A percentile compares a stretch with the other conserved stretches of the same genome.
Evolutionary conservation across 2,329 filamentous ascomycete species (phyloP).

Genomic region (Proliferodiscus dingleyae): DNA sequence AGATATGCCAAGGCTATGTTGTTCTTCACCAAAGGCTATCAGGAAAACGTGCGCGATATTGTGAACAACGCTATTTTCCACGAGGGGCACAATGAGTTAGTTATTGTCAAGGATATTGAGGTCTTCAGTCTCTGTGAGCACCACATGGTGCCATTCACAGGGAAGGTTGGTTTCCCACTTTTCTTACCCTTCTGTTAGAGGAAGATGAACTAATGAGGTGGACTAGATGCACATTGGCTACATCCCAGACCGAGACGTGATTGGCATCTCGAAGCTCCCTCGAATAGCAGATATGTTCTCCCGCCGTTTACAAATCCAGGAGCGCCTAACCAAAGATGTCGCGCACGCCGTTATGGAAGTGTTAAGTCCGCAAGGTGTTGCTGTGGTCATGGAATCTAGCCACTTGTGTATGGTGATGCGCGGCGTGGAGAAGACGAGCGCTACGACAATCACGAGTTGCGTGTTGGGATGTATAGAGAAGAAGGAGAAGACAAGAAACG

Average conservation of each 20-base stretch:
- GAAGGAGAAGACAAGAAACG: constrained; percentile 88
- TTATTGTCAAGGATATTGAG: constrained; percentile 97
- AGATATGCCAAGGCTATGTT: constrained; percentile 94
- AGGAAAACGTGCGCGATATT: constrained; percentile 86
- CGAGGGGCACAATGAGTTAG: constrained; percentile 93
- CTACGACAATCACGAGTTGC: constrained; percentile 89
- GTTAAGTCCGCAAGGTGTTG: constrained; percentile 87
- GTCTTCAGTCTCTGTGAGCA: constrained; percentile 94
- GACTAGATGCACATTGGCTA: constrained; percentile 99
- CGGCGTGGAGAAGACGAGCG: constrained; percentile 87
- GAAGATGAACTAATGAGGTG: too few species aligned
- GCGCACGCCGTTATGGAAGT: constrained; percentile 91
- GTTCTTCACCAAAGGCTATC: constrained; percentile 94
- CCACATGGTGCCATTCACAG: constrained; percentile 92
- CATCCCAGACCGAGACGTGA: constrained; percentile 85
- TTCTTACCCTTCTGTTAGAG: too few species aligned
- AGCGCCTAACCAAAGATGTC: constrained; percentile 92
- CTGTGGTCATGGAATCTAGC: constrained; percentile 94
- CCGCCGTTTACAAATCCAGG: constrained; percentile 89
- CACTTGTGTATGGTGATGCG: constrained; percentile 99
- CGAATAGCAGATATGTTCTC: constrained; percentile 97
- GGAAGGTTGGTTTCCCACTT: constrained; percentile 67
- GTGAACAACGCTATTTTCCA: constrained; percentile 94
- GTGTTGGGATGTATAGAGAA: constrained; percentile 95
- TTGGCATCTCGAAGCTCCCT: constrained; percentile 92